phyloP scores from a whole-genome alignment of 495 filamentous ascomycete species.

The Aspergillus asperescens region DNA sequence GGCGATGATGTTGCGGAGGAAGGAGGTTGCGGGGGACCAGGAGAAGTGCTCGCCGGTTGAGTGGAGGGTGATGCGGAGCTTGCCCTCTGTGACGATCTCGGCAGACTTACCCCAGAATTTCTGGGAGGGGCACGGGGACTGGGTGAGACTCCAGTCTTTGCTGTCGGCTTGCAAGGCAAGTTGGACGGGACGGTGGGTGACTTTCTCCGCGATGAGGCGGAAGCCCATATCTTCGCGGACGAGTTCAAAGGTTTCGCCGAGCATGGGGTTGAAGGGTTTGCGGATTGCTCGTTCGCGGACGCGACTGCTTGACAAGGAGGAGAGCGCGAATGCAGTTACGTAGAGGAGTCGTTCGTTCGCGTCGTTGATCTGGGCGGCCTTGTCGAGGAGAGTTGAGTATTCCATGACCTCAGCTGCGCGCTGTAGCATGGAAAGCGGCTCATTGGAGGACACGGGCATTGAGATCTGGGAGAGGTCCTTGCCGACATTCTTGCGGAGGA shows the following conservation, averaged over 20 bases:
- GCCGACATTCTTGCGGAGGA: constrained; percentile 94
- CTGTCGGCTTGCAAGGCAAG: constrained; percentile 90
- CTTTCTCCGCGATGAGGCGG: constrained; percentile 87
- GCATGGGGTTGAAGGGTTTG: constrained; percentile 97
- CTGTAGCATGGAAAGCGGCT: constrained; percentile 83
- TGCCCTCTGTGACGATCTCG: constrained; percentile 87
- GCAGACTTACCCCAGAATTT: constrained; percentile 99
- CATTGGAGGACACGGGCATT: constrained; percentile 96
- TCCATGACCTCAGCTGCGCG: constrained; percentile 84
- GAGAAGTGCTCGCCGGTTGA: constrained; percentile 69
- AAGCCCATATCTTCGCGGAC: constrained; percentile 85
- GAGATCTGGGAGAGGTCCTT: constrained; percentile 94
- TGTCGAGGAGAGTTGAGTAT: constrained; percentile 78
- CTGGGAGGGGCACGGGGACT: constrained; percentile 81
- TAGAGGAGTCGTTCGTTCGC: constrained; percentile 68
- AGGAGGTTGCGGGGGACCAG: constrained; percentile 79
- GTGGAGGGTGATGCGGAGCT: constrained; percentile 68
- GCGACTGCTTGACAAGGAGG: constrained; percentile 69
- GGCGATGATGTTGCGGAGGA: constrained; percentile 92
- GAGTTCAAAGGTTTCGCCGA: constrained; percentile 93
- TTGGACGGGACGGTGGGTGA: constrained; percentile 84
- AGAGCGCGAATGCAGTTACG: constrained; percentile 86
- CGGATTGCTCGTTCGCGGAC: constrained; percentile 87
- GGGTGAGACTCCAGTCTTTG: constrained; percentile 74
- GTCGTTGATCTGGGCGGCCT: constrained; percentile 54